phyloP scores from a whole-genome alignment of 1,284 basidiomycete genomes.

The Inonotus obliquus region DNA sequence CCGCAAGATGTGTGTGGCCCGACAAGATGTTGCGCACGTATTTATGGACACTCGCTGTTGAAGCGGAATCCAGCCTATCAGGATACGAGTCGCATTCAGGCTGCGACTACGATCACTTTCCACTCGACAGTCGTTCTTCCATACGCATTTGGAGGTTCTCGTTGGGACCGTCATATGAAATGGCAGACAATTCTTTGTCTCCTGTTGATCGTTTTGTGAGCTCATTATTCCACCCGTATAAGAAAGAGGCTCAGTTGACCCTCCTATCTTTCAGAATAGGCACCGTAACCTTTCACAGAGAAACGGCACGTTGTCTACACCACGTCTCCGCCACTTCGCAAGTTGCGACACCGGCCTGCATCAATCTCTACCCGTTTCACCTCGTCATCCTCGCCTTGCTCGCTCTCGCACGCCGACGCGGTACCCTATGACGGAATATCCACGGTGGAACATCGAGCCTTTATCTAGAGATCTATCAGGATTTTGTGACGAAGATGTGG shows the following conservation, averaged over 20 bases:
- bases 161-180: background rate
- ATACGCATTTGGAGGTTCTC: background rate
- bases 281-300: background rate
- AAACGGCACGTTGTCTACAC: background rate
- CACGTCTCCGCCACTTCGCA: background rate
- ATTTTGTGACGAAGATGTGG: background rate
- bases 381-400: background rate
- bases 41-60: slow-evolving; percentile 14
- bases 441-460: background rate
- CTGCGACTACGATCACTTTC: background rate
- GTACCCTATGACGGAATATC: background rate
- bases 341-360: slow-evolving; percentile 6
- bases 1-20: slow-evolving; percentile 2
- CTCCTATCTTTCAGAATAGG: background rate
- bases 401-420: background rate
- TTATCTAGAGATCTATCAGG: background rate
- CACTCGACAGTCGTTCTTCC: background rate
- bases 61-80: slow-evolving; percentile 1
- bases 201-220: slow-evolving; percentile 1
- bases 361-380: slow-evolving; percentile 9
- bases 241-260: background rate
- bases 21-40: slow-evolving; percentile 9
- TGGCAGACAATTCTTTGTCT: background rate
- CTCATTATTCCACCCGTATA: background rate
- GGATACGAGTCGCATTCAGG: background rate